Base-by-base conservation (phyloP, 805 yeast species). In the Metschnikowia dekortorum region DNA sequence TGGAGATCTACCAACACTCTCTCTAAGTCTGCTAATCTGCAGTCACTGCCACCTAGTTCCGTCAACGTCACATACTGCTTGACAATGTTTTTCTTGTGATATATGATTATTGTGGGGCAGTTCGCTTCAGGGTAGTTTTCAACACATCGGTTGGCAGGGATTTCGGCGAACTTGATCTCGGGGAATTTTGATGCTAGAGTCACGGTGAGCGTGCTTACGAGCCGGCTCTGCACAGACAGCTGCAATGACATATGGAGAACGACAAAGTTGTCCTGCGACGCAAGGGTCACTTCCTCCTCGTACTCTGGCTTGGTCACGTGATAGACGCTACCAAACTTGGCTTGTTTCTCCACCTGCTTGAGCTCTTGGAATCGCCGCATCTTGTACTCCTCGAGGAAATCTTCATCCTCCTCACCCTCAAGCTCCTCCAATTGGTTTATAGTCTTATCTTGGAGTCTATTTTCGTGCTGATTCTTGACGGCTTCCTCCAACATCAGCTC, bases 341-440 rank as follows among this genome's bases (percentile, higher is more conserved):
- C 77, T 47, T 81, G 73, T 33, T 79, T 71, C 40, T 79, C 80
- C 59, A 87, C 65, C 56, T 79, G 75, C 56, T 80, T 74, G 54
- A 94, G 68, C 64, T 92, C 95, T n/a, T 75, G 78, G 64, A 92
- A 70, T 55, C 98, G 76, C 63, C 87, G 85, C 54, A 78, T 79
- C 56, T 89, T 84, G 67, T 94, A 94, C 54, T 73, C 71, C 53
- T 87, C 83, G 52, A 94, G 69, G 60, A 92, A 92, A 8, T 89
- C 97, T 58, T 90, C 97, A 57, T 89, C 95, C 61, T 92, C 97
- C 39, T 89, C 96, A 58, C 85, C 97, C 65, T 92, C 97, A 39
- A 91, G 68, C 53, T 78, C 97, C 49, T 87, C 96, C 44, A 94
- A 73, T 63, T 90, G 97, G 35, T 86, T 89, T 28, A 92, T 61